Base-by-base conservation (phyloP, 805 yeast species). In the Wickerhamomyces sydowiorum region DNA sequence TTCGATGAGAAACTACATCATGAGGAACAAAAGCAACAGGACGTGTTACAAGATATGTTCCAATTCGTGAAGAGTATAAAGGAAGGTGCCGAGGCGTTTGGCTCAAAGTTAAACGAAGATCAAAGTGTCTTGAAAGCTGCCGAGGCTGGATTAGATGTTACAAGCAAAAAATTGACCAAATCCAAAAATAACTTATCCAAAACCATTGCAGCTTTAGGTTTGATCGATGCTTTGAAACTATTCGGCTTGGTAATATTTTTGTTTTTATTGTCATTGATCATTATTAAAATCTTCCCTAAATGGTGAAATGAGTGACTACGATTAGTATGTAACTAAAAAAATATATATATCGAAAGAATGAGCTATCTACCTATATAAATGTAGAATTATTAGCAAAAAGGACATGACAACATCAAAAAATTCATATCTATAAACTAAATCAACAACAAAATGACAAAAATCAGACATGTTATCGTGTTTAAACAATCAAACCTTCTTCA, bases 31-130 rank as follows among this genome's bases (percentile, higher is more conserved):
- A 43, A 60, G 24, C 74, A 69, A 46, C 61, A 60, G 38, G 62
- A 62, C 28, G 49, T 68, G 14, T 45, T 69, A 2, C 54, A 62
- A 22, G 69, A 65, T 43, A 66, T 69, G 68, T 53, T 61, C 1
- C 64, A 60, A 31, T 55, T 66, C n/a, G 61, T 67, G 1, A 51
- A 56, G 7, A 61, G 64, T 15, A 50, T 69, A 29, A 67, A 56
- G 47, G 61, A 61, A 22, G 71, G 69, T 34, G 71, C 73, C 0
- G 53, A 60, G 30, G 70, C 67, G 3, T 69, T 69, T 44, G 65
- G 65, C 44, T 58, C 56, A 36, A 69, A 67, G 18, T 45, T 69
- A 31, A 59, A 62, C 17, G 64, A 66, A 38, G 73, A 67, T 43
- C 50, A 60, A 31, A 65, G 61, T 35, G 62, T 65, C 1, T 35